Evolutionary conservation across 2,329 filamentous ascomycete genomes (phyloP), one percentile per base, ranked within the genome.

Genomic region (Neonectria sp.): DNA sequence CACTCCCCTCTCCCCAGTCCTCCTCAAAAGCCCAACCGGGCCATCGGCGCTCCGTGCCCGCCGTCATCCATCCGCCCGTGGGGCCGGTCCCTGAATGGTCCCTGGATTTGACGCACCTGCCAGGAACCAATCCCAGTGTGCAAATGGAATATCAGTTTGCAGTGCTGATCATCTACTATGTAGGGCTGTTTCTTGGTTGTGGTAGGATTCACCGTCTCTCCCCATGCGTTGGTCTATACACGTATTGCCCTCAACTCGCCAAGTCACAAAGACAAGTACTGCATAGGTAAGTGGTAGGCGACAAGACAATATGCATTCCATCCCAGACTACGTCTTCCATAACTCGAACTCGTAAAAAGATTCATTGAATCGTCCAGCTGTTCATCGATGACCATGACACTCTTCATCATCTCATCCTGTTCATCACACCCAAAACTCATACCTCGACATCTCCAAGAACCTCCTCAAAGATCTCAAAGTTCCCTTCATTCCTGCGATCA

Each of bases 401-500:
- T 21, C 9, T 33, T 49, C 24, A 8, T 29, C 12, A 15, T 29
- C 6, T 31, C 15, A 11, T 31, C 27, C 27, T n/a, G n/a, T 35
- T 17, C 49, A 35, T 35, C 3, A 21, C 8, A 29, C 21, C 31
- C 13, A 4, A 9, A 15, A 11, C 9, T 73, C 58, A 80, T 24
- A 81, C 67, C 62, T 78, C 69, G 60, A 81, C 68, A 12, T 80
- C 81, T 46, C 80, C 78, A n/a, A 88, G 75, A 4, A 80, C 62
- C 21, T 79, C 72, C n/a, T 81, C 79, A 78, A 90, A 89, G 2
- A 85, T 70, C 24, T 84, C 83, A 73, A 83, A 86, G 74, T 90
- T 88, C 2, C 85, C 84, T 59, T 85, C 82, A 55, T 78, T 78
- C 67, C 75, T 79, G 27, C 71, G 75, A 68, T 87, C 85, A 63